Conservation (phyloP, 140 eudicot species). For the Oenanthe javanica region DNA sequence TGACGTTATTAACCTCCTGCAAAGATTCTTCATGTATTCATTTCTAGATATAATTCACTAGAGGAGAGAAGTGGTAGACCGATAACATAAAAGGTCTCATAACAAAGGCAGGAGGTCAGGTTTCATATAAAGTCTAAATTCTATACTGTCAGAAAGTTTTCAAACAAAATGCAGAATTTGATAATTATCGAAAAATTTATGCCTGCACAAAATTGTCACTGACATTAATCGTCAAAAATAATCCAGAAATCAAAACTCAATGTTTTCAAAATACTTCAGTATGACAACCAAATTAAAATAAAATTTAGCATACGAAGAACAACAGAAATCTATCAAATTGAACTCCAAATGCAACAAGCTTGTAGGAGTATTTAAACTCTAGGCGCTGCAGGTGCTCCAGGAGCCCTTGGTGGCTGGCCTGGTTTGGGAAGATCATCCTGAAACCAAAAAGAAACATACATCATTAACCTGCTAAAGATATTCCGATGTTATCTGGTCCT, state of each 20-base stretch:
- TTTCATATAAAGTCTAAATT: too few relatives aligned
- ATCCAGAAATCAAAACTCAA: not conserved
- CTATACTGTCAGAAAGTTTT: not conserved
- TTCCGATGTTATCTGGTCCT: too few relatives aligned
- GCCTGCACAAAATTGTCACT: not conserved
- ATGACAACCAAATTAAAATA: not conserved
- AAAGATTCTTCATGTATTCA: too few relatives aligned
- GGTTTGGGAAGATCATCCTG: conserved; percentile 69
- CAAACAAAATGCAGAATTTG: not conserved
- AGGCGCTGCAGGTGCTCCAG: conserved; percentile 44
- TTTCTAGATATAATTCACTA: too few relatives aligned
- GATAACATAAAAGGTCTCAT: too few relatives aligned
- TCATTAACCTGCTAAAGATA: not conserved
- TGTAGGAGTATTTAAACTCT: conserved; percentile 25
- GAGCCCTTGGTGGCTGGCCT: conserved; percentile 60
- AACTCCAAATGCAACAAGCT: not conserved
- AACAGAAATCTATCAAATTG: not conserved
- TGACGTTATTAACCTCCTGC: too few relatives aligned
- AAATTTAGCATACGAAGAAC: not conserved
- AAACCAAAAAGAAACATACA: conserved; percentile 1
- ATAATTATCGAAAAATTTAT: not conserved
- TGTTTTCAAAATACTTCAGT: not conserved
- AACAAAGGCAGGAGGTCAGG: too few relatives aligned
- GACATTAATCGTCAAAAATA: not conserved
- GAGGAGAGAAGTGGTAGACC: too few relatives aligned